Evolutionary conservation across 352 stramenopile genomes (phyloP).

Genomic region (Pythium chondricola): DNA sequence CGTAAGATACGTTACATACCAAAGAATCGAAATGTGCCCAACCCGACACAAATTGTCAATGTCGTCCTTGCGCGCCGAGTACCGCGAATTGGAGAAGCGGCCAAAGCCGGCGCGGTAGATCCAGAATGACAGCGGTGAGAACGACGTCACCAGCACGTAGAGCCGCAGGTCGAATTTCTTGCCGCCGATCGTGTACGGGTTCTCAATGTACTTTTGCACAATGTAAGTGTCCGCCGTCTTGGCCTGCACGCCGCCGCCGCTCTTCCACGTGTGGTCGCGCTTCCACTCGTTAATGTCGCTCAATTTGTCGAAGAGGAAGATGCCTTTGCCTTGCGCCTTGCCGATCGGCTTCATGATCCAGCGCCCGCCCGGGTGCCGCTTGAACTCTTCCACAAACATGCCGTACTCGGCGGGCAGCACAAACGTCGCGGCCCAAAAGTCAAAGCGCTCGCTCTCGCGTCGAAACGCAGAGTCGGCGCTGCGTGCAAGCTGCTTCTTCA

Average conservation of each 20-base stretch:
- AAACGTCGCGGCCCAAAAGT: constrained; percentile 73
- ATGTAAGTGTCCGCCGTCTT: constrained; percentile 49
- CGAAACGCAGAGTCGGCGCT: constrained; percentile 31
- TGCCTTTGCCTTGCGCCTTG: constrained; percentile 55
- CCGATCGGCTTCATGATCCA: constrained; percentile 95
- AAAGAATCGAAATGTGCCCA: constrained; percentile 2
- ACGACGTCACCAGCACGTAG: constrained; percentile 84
- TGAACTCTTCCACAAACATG: constrained; percentile 70
- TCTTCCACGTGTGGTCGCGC: constrained; percentile 23
- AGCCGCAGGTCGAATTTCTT: constrained; percentile 92
- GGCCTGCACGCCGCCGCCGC: constrained; percentile 25
- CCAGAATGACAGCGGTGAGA: constrained; percentile 32
- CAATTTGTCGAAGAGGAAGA: constrained; percentile 81
- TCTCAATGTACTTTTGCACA: constrained; percentile 86
- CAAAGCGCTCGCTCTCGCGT: constrained; percentile 39
- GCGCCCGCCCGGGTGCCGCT: constrained; percentile 44
- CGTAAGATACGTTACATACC: too few species aligned
- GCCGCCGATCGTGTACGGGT: constrained; percentile 84
- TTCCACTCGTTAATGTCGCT: constrained; percentile 78
- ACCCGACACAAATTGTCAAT: constrained; percentile 36
- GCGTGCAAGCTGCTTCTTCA: constrained; percentile 76
- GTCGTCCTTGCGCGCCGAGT: constrained; percentile 24
- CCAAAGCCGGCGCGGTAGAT: constrained; percentile 73
- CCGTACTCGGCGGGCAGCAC: constrained; percentile 87
- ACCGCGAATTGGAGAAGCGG: constrained; percentile 51